Base-by-base conservation (phyloP, 192 early-diverging fungal species). In the Umbelopsis sp. region DNA sequence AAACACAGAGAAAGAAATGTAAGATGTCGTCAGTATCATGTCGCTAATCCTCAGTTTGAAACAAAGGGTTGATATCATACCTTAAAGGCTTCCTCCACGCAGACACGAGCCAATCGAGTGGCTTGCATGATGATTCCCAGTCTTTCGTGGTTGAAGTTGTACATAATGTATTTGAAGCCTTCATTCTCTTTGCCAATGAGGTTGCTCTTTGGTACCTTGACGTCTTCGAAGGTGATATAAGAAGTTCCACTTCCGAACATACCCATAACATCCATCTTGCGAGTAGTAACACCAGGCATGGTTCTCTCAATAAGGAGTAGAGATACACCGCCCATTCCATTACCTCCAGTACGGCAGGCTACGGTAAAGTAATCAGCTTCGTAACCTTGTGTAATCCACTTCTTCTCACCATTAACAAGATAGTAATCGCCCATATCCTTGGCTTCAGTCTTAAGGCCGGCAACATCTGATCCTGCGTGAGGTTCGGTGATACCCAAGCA, bases 381-480 rank as follows among this genome's bases (percentile, higher is more conserved):
- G 36, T 91, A 91, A 71, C 95, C 95, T 75, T 98, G 96, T 65
- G 96, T 98, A 77, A 98, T 98, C 96, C 96, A 98, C 93, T 95
- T 98, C 86, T 98, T 98, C 74, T 91, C 86, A 56, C 95, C 95
- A 74, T 92, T 93, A 47, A 93, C 80, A 1, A 92, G 54, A 86
- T 89, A 95, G 66, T 90, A 84, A 80, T 93, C 87, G 22, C 91
- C 91, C 78, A 83, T 88, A 71, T 91, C 88, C 38, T 87, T 86
- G 14, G 92, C 93, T 26, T 77, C 85, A 32, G 92, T 93, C 51
- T 82, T 82, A 29, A 91, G 72, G 26, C 91, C 90, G 34, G 92
- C 91, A 25, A 93, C 91, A 52, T 93, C 92, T 11, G 88, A 90
- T 14, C 92, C 92, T 25, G 92, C 92, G 22, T 86, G 87, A 8